Evolutionary conservation across 495 filamentous ascomycete genomes (phyloP).

Genomic region (Hypoxylon subgilvum): DNA sequence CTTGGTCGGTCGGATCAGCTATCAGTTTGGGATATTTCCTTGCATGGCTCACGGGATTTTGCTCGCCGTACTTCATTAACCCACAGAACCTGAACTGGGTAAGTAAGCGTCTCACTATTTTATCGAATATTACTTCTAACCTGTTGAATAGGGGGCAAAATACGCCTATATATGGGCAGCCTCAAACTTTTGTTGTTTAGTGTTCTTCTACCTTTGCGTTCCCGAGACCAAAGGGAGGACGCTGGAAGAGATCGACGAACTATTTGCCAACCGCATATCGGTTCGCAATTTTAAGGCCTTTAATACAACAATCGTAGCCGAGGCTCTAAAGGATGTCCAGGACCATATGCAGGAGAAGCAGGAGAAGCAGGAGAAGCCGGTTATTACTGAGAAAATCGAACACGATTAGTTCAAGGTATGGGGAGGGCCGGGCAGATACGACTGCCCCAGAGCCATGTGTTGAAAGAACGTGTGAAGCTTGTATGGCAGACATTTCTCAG

Average conservation of each 20-base stretch:
- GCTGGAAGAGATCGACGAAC: slow-evolving; percentile 63
- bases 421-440: no score
- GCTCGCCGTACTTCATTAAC: slow-evolving; percentile 58
- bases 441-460: no score
- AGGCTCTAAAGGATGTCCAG: slow-evolving; percentile 46
- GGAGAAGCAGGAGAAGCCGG: slow-evolving; percentile 11
- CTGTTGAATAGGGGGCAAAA: slow-evolving; percentile 42
- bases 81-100: slow-evolving; percentile 56
- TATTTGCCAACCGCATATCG: slow-evolving; percentile 48
- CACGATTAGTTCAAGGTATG: background rate
- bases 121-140: slow-evolving; percentile 1
- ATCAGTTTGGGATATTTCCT: slow-evolving; percentile 55
- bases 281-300: slow-evolving; percentile 49
- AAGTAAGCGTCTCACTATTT: background rate
- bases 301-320: slow-evolving; percentile 42
- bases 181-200: slow-evolving; percentile 50
- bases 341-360: background rate
- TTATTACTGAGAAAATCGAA: slow-evolving; percentile 23
- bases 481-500: no score
- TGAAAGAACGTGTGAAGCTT: no score
- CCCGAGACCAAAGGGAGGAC: slow-evolving; percentile 62
- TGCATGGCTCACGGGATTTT: slow-evolving; percentile 53
- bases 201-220: slow-evolving; percentile 56
- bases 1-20: slow-evolving; percentile 58
- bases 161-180: slow-evolving; percentile 62